Base-by-base conservation (phyloP, 306 rosid genomes). In the Begonia fuchsioides region DNA sequence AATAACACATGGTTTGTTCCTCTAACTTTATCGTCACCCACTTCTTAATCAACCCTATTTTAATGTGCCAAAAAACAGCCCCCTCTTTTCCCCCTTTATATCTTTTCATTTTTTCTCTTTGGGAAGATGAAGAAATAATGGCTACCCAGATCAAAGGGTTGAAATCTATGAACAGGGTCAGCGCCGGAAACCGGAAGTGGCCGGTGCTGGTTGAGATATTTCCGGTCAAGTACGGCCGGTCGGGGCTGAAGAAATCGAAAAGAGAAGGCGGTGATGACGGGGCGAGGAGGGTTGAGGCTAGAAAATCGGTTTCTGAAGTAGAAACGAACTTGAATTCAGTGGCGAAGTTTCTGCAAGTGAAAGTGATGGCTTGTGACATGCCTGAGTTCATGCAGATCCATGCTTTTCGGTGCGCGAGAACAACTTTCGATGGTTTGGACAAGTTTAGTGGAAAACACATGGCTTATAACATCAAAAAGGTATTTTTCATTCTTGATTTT, bases 401-500 rank as follows among this genome's bases (percentile, higher is more conserved):
- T 51, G 95, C 98, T 45, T 90, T 90, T 53, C 77, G 87, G 13
- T 76, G 82, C 60, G 95, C 92, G 0, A 85, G 98, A 57, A 75
- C 72, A 7, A 85, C 83, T 12, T 63, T 52, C 58, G 98, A 90
- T 47, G 74, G 84, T 73, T 70, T 78, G 78, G 95, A 90, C 61
- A 57, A 72, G 75, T 77, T 84, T 11, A 90, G 95, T 67, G 26
- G 82, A 12, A 81, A 74, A 53, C 83, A 73, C 60, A 79, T 81
- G 26, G 98, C 97, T 62, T 77, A 63, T 55, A 90, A 78, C 76
- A 68, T 90, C 5, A 90, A 90, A 67, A 90, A 81, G 98, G 98
- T 90, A 69, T 45, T 32, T 46, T 67, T 51, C 35, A 17, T 55
- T 44, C 14, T 41, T 41, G 35, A 26, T 26, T 26, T 26, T 26